A percentile compares a stretch with the other conserved stretches of the same genome.
These are phyloP conservation scores for Meyerozyma sp. DNA, from an alignment of 1,139 yeast species.

Conservation along the genomic window DNA sequence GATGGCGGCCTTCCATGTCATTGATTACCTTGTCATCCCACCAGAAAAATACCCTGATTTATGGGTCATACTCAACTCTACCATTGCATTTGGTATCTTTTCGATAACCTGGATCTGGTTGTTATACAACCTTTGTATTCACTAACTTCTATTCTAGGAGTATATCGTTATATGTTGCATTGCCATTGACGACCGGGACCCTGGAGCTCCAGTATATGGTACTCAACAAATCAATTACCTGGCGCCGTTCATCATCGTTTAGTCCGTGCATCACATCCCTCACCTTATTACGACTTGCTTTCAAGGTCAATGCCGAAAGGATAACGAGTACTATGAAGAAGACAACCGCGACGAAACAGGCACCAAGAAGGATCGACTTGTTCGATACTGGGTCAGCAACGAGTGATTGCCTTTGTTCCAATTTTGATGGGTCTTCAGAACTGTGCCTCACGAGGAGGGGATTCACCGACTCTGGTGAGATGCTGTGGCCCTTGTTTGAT, in stretches of 20 bases:
- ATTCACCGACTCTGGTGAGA: not conserved
- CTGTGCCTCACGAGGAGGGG: not conserved
- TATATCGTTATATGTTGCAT: not conserved
- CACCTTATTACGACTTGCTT: not conserved
- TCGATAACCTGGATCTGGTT: slow-evolving; percentile 75
- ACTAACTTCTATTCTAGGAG: not conserved
- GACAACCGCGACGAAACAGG: not conserved
- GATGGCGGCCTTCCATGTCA: slow-evolving; percentile 45
- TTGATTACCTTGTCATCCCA: slow-evolving; percentile 49
- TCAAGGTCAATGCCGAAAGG: not conserved
- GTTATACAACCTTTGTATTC: slow-evolving; percentile 6
- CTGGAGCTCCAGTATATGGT: not conserved
- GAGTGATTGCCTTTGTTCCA: not conserved
- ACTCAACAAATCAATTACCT: not conserved
- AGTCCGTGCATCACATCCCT: not conserved
- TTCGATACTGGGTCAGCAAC: not conserved
- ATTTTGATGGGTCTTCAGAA: not conserved
- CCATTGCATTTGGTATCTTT: slow-evolving; percentile 74
- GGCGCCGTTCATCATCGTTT: not conserved
- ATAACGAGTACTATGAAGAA: not conserved
- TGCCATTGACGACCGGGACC: not conserved
- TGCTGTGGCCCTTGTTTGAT: not conserved
- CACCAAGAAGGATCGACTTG: not conserved
- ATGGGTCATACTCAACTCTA: slow-evolving; percentile 74
- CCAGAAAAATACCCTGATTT: slow-evolving; percentile 72